Base-by-base conservation (phyloP, 1,284 basidiomycete species). In the Erythrobasidium hasegawianum region DNA sequence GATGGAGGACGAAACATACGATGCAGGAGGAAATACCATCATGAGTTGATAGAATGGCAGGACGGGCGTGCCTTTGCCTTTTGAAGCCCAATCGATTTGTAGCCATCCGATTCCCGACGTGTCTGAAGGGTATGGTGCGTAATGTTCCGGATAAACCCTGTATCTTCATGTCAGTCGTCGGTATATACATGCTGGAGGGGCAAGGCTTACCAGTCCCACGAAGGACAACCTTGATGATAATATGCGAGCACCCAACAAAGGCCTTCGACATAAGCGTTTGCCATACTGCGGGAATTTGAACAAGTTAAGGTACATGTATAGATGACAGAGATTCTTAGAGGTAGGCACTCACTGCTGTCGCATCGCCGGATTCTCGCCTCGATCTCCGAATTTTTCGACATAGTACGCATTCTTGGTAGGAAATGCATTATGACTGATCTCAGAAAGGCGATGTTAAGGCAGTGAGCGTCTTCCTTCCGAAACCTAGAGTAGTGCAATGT, bases 191-290 rank as follows among this genome's bases (percentile, higher is more conserved):
- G n/a, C n/a, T n/a, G n/a, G n/a, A n/a, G n/a, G n/a, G n/a, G n/a
- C 10, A n/a, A 18, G 13, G 22, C 62, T 40, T 27, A 78, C 77
- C 96, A 98, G 26, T 90, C 86, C 95, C 95, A 98, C 4, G 91
- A 94, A 1, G 90, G 89, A 16, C 97, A 93, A 39, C 95, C 95
- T 71, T 89, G 86, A 79, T 97, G 97, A 78, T 98, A 98, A 78
- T 98, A 98, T 76, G 92, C 88, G 85, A 98, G 88, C 27, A 98
- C 92, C 96, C 95, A 98, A 76, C 97, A 95, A 68, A 98, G 79
- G 0, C 95, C 96, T 76, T 98, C 92, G 39, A 91, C 83, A 77
- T 97, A 98, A 68, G 86, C 84, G 73, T 83, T 90, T 9, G 85
- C 81, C 59, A 97, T 80, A 53, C 70, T 71, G 29, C 27, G 29